Evolutionary conservation across 2,329 filamentous ascomycete genomes (phyloP), one percentile per base, ranked within the genome.

Genomic region (Pseudogymnoascus pannorum): DNA sequence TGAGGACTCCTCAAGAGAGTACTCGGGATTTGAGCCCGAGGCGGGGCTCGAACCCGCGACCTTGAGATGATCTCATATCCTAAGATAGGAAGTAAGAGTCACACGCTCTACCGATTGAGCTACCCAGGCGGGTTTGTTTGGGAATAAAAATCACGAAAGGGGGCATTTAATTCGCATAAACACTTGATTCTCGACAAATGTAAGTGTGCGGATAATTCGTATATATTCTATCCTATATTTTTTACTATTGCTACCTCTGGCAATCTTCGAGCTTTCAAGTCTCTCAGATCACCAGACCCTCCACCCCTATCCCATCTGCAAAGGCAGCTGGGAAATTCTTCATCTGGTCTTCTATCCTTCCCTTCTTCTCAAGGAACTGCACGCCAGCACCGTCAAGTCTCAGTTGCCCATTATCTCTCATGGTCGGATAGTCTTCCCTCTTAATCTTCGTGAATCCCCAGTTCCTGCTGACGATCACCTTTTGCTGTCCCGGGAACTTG

Each of bases 391-490:
- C 94, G 74, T 99, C 94, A 72, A 95, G 89, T 85, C 93, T 91
- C 81, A 99, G 88, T 77, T 87, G 88, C 77, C 94, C 94, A 74
- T 88, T 89, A 76, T 91, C 85, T 87, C 96, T 95, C 84, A 93
- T 90, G 80, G 92, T 86, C 76, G 96, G 83, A 84, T 97, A 99
- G 80, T 99, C 94, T 72, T 97, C 94, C 73, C 94, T 92, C 75
- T 91, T 89, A 74, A 99, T 91, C 76, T 92, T 92, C 67, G 94
- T 99, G 90, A 99, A 99, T 72, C 94, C 94, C 94, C 94, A 99
- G 88, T 99, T 99, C 92, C 97, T 99, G 85, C 90, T 95, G 82
- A 97, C 88, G 75, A 99, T 97, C 84, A 99, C 97, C 92, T 99
- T 99, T 87, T 99, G 94, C 82, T 94, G 93, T 80, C 94, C 94